phyloP scores from a whole-genome alignment of 1,139 yeast genomes.

The Pichia sp. region DNA sequence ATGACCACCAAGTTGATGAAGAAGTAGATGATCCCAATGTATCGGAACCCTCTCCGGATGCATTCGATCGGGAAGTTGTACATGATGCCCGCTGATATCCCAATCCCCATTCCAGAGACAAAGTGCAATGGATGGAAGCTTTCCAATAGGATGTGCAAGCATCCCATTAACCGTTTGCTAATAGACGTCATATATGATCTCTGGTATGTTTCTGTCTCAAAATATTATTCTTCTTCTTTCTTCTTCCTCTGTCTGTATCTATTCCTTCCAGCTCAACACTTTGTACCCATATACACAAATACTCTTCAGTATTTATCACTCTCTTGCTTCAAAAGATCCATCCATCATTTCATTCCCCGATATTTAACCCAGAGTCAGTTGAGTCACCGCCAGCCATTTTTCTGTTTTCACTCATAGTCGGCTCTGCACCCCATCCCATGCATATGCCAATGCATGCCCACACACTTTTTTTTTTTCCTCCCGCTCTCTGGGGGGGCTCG shows the following conservation, averaged over 20 bases:
- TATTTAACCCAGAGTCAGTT: too few species aligned
- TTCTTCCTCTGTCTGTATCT: background rate
- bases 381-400: too few species aligned
- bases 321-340: too few species aligned
- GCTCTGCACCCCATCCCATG: too few species aligned
- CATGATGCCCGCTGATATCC: constrained; percentile 59
- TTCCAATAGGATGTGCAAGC: constrained; percentile 20
- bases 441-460: too few species aligned
- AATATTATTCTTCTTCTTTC: background rate
- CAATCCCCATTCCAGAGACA: constrained; percentile 80
- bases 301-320: background rate
- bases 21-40: constrained; percentile 49
- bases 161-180: background rate
- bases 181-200: background rate
- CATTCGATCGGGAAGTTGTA: constrained; percentile 62
- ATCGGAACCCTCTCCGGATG: constrained; percentile 22
- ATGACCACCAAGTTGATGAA: constrained; percentile 51
- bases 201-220: background rate
- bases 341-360: too few species aligned
- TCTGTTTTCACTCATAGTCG: too few species aligned
- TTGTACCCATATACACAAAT: too few species aligned
- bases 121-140: constrained; percentile 58
- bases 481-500: background rate
- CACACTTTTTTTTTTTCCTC: background rate
- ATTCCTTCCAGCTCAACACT: background rate